Evolutionary conservation across 306 rosid genomes (phyloP).

Genomic region (Cucurbita moschata): DNA sequence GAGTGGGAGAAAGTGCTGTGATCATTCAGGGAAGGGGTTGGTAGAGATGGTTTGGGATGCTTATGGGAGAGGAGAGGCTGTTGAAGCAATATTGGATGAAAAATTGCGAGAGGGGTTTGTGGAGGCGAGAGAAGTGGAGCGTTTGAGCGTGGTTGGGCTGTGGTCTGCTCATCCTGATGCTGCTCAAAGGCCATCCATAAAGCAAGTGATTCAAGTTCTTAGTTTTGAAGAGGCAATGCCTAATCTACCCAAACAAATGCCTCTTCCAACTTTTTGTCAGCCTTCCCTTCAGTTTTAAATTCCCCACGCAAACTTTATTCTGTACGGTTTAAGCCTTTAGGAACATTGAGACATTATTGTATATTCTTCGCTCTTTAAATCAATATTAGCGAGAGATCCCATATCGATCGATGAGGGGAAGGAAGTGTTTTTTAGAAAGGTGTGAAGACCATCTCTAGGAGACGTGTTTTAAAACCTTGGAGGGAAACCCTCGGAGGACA

Average conservation of each 20-base stretch:
- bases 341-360: neutral
- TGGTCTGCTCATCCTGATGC: conserved; percentile 1
- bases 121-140: neutral
- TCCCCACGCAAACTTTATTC: neutral
- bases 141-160: neutral
- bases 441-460: too few relatives aligned
- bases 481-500: too few relatives aligned
- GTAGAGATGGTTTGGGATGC: conserved; percentile 1
- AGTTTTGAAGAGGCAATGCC: neutral
- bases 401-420: too few relatives aligned
- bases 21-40: neutral
- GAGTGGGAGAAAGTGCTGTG: neutral
- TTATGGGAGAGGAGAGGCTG: neutral
- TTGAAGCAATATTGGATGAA: neutral
- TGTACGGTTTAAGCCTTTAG: neutral
- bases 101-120: neutral
- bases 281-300: neutral
- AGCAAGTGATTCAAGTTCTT: neutral
- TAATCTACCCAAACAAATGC: neutral
- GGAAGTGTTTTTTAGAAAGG: too few relatives aligned
- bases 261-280: neutral
- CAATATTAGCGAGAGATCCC: too few relatives aligned
- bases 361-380: too few relatives aligned
- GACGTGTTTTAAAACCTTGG: too few relatives aligned
- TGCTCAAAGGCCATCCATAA: neutral